Evolutionary conservation across 2,329 filamentous ascomycete species (phyloP), one percentile per base, ranked within the genome.

Genomic region (Curvularia lunata): DNA sequence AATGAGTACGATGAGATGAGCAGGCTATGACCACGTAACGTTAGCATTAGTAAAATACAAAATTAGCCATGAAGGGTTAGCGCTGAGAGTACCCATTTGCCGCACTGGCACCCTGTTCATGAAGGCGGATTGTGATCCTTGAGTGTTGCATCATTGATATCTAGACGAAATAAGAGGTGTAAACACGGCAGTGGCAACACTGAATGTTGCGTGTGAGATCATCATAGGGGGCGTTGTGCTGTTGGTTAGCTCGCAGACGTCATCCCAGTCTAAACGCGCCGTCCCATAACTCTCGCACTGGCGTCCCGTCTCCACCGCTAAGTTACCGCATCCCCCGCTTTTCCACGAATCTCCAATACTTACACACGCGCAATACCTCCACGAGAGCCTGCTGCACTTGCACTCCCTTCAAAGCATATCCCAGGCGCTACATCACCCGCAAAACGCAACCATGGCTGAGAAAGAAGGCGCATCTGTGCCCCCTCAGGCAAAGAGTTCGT

Each of bases 381-480:
- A 45, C 38, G 7, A 28, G 41, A 47, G 42, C 16, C n/a, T 32
- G 12, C 23, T 10, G 28, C 4, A 51, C 50, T 16, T 21, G 3
- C 18, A 25, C 18, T 19, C 1, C 28, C 30, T 37, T 40, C 23
- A 23, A 13, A 46, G 8, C 13, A 38, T 6, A 51, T n/a, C 13
- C 9, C 16, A 43, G 2, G 23, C 40, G 40, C 28, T 38, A 27
- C 7, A 19, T 3, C n/a, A 52, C 27, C 21, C 18, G 19, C 38
- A 55, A 46, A 59, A 13, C 23, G 41, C 54, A 51, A 68, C 47
- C 43, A 71, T 69, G 59, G 69, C 65, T 34, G 69, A 68, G 41
- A 73, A 77, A 69, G 80, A 82, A 70, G 80, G 75, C 38, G 75
- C 80, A 45, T 79, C 79, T 40, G 80, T 83, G 54, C 81, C 81